Percentiles rank a stretch among this genome's conserved stretches.
Evolutionary conservation across 805 yeast species (phyloP).

Genomic region (Suhomyces prunicola): DNA sequence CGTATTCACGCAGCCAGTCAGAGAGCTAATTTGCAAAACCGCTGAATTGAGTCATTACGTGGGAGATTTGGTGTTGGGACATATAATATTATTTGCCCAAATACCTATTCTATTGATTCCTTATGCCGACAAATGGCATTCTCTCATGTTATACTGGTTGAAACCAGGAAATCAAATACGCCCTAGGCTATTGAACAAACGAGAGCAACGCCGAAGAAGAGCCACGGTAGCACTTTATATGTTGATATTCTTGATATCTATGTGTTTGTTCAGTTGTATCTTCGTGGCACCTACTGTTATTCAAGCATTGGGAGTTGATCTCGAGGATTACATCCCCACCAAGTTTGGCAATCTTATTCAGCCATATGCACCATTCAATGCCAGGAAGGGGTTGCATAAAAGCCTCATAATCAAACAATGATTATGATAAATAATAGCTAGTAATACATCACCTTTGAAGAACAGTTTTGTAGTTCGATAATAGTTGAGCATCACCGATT

Average conservation of each 20-base stretch:
- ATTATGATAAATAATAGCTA: neutral
- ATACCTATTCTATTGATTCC: constrained; percentile 63
- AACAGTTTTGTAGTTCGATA: constrained; percentile 1
- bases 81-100: constrained; percentile 54
- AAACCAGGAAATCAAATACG: constrained; percentile 52
- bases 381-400: constrained; percentile 36
- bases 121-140: constrained; percentile 62
- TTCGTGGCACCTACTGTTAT: constrained; percentile 18
- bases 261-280: constrained; percentile 25
- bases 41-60: constrained; percentile 68
- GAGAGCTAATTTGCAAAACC: constrained; percentile 62
- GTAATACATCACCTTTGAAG: neutral
- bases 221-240: constrained; percentile 30
- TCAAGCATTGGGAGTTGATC: constrained; percentile 19
- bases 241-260: constrained; percentile 31
- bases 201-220: constrained; percentile 40
- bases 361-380: constrained; percentile 32
- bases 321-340: constrained; percentile 41
- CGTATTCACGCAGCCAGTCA: constrained; percentile 55
- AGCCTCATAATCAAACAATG: constrained; percentile 3
- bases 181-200: constrained; percentile 43
- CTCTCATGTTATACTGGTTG: constrained; percentile 66
- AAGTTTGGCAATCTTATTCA: constrained; percentile 34
- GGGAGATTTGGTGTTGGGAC: constrained; percentile 60
- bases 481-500: constrained; percentile 1